Conservation (phyloP, 2,329 filamentous ascomycete genomes). For the Exophiala viscosa region DNA sequence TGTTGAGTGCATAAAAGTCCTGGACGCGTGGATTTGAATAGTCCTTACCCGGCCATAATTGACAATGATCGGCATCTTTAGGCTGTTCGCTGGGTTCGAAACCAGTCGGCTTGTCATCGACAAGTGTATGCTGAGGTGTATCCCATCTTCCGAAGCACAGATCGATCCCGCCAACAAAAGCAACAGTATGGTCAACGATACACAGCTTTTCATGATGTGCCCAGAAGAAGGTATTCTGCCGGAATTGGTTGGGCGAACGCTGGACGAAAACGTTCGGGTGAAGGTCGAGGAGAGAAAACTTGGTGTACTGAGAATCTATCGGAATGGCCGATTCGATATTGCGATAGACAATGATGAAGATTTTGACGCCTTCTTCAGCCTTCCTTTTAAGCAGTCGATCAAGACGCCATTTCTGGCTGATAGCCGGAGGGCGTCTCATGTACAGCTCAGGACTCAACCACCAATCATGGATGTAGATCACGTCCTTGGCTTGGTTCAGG, state of each 20-base stretch:
- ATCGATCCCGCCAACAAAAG: conserved; percentile 93
- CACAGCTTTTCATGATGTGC: conserved; percentile 99
- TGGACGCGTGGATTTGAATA: conserved; percentile 95
- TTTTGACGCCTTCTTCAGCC: conserved; percentile 89
- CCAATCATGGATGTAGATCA: conserved; percentile 99
- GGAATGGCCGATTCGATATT: conserved; percentile 97
- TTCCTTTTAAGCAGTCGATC: conserved; percentile 91
- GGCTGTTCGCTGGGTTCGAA: conserved; percentile 76
- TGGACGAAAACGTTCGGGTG: conserved; percentile 97
- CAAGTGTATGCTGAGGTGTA: conserved; percentile 83
- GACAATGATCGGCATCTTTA: conserved; percentile 88
- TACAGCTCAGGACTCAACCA: conserved; percentile 97
- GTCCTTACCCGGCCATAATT: conserved; percentile 95
- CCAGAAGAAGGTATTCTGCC: conserved; percentile 99
- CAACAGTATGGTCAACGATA: conserved; percentile 91
- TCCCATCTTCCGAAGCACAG: conserved; percentile 98
- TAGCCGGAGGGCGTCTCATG: conserved; percentile 85
- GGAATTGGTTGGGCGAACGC: conserved; percentile 92
- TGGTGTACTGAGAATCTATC: conserved; percentile 97
- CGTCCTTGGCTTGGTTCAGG: conserved; percentile 94
- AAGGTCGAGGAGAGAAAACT: conserved; percentile 89
- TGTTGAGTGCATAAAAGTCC: conserved; percentile 88
- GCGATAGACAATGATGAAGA: conserved; percentile 95
- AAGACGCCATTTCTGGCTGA: conserved; percentile 96
- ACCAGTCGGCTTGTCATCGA: conserved; percentile 90